Evolutionary conservation across 1,284 basidiomycete genomes (phyloP).

Genomic region (Stereum hirsutum): DNA sequence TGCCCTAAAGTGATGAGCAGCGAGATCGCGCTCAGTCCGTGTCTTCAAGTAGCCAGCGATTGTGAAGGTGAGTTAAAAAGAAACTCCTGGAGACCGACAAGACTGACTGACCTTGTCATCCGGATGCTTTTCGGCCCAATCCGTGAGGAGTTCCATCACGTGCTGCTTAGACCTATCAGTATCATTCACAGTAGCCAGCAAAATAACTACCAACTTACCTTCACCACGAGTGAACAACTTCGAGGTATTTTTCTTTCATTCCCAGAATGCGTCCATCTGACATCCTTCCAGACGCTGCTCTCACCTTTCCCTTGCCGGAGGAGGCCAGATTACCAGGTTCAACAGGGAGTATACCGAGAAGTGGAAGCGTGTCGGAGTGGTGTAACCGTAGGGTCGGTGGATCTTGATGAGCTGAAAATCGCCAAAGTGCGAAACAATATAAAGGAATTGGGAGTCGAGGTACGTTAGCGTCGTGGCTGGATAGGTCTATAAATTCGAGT

Average conservation of each 20-base stretch:
- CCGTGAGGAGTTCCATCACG: slow-evolving; percentile 42
- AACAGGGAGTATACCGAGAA: too few species aligned
- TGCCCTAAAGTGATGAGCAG: slow-evolving; percentile 48
- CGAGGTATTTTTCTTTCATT: too few species aligned
- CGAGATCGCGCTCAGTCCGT: slow-evolving; percentile 35
- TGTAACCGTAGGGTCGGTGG: slow-evolving; percentile 29
- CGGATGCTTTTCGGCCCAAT: slow-evolving; percentile 31
- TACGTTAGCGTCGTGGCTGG: slow-evolving; percentile 72
- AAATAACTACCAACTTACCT: slow-evolving; percentile 25
- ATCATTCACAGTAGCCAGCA: not conserved
- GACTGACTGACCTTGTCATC: slow-evolving; percentile 49
- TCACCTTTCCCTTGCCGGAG: too few species aligned
- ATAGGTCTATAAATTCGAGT: slow-evolving; percentile 59
- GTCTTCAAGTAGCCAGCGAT: slow-evolving; percentile 23
- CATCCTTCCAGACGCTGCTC: too few species aligned
- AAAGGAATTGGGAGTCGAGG: slow-evolving; percentile 67
- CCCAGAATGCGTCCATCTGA: too few species aligned
- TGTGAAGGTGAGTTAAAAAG: not conserved
- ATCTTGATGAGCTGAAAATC: slow-evolving; percentile 74
- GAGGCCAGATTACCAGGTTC: too few species aligned
- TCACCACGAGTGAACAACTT: too few species aligned
- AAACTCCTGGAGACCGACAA: not conserved
- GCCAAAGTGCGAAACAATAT: slow-evolving; percentile 77
- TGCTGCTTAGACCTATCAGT: slow-evolving; percentile 20
- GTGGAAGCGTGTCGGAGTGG: too few species aligned